Base-by-base conservation (phyloP, 164 flowering plant species). In the Platanus orientalis region DNA sequence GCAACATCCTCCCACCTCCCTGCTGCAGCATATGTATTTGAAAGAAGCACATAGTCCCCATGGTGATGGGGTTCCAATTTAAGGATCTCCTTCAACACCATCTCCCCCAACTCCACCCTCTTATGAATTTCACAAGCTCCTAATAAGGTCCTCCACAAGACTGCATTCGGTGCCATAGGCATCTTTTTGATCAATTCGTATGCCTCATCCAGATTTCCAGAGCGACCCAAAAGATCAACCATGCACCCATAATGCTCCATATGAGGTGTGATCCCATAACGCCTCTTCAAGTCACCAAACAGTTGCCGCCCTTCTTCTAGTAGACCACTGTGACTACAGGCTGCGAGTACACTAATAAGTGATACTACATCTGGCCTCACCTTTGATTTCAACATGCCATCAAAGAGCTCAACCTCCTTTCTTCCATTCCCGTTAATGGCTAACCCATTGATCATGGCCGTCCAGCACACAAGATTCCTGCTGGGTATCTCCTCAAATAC, bases 191-290 rank as follows among this genome's bases (percentile, higher is more conserved):
- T 61, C 27, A 72, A 29, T 53, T 62, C 36, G 11, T 57, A 51
- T 3, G 71, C 71, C 28, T 72, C 75, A 20, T 30, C 50, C 24
- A 63, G 23, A 25, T 39, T 26, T 36, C 75, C 71, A 34, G 75
- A 67, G n/a, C n/a, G n/a, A n/a, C n/a, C n/a, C n/a, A n/a, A n/a
- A n/a, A n/a, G n/a, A n/a, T n/a, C n/a, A n/a, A n/a, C n/a, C n/a
- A n/a, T n/a, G n/a, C n/a, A n/a, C n/a, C n/a, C n/a, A n/a, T n/a
- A n/a, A n/a, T n/a, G 25, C 67, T 63, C 1, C 67, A 71, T 6
- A 71, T 60, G 21, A 71, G 67, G 61, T 71, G 66, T 66, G 58
- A 71, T 62, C 13, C 75, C 57, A 26, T 62, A 71, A 45, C 67
- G 75, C 53, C 51, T 57, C 13, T 62, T 30, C 51, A 24, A 23